Evolutionary conservation across 495 filamentous ascomycete species (phyloP).

Genomic region (Xylaria sp.): DNA sequence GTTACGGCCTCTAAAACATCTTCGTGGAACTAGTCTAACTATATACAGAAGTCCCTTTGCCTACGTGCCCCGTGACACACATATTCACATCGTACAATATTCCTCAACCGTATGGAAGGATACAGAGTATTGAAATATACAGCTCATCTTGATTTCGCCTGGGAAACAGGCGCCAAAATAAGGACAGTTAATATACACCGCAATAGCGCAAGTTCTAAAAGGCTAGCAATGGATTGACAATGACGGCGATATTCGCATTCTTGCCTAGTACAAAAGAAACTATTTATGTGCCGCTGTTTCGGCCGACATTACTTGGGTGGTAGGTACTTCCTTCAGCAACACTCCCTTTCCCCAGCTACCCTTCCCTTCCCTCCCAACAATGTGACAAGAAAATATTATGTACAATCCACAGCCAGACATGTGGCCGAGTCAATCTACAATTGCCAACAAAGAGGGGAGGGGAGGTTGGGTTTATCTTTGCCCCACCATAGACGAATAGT

Average conservation of each 20-base stretch:
- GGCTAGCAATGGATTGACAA: background rate
- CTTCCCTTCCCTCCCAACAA: background rate
- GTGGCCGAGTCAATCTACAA: conserved; percentile 11
- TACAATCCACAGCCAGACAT: conserved; percentile 11
- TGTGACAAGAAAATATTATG: conserved; percentile 18
- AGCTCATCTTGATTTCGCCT: background rate
- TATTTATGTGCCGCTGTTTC: conserved; percentile 19
- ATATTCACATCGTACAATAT: no score
- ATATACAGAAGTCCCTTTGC: no score
- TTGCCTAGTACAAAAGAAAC: conserved; percentile 12
- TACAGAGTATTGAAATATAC: no score
- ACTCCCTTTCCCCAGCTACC: conserved; percentile 1
- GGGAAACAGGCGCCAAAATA: background rate
- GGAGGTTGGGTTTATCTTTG: background rate
- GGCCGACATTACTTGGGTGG: conserved; percentile 22
- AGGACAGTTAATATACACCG: background rate
- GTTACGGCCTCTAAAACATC: no score
- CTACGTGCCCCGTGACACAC: no score
- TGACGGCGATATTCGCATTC: background rate
- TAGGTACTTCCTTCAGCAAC: conserved; percentile 1
- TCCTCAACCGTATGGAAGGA: no score
- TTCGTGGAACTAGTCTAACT: no score
- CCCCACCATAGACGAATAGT: background rate
- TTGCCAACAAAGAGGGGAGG: background rate
- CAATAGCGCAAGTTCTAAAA: background rate